These are phyloP conservation scores for Globisporangium paroecandrum DNA, from an alignment of 352 stramenopile species.

Conservation along the genomic window DNA sequence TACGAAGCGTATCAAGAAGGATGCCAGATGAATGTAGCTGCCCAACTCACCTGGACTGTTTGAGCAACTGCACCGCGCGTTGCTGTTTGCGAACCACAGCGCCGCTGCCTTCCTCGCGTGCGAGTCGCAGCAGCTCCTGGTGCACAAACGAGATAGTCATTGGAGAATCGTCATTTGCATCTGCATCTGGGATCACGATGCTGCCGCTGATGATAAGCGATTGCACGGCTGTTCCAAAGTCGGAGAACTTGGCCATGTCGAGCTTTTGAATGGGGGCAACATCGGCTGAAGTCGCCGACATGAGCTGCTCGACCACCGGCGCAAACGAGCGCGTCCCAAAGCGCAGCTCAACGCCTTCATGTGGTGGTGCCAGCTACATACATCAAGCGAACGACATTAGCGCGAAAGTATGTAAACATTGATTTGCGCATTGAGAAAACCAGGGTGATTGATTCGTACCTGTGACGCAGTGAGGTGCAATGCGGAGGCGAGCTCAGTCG, in stretches of 20 bases:
- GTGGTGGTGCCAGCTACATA: conserved; percentile 55
- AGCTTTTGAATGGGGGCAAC: conserved; percentile 10
- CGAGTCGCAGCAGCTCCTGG: conserved; percentile 50
- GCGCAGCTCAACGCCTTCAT: conserved; percentile 71
- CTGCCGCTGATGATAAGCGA: conserved; percentile 36
- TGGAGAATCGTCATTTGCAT: neutral
- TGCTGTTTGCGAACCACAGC: conserved; percentile 61
- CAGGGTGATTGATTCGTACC: conserved; percentile 13
- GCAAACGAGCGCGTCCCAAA: conserved; percentile 67
- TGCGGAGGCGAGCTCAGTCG: conserved; percentile 39
- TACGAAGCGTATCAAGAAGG: too few species aligned
- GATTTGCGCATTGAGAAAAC: neutral
- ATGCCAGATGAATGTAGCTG: neutral
- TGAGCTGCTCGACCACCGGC: conserved; percentile 45
- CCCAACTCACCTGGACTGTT: conserved; percentile 36
- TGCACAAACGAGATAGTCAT: conserved; percentile 53
- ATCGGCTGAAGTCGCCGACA: conserved; percentile 34
- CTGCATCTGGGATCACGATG: conserved; percentile 21
- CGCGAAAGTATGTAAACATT: neutral
- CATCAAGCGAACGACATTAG: neutral
- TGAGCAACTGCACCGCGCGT: conserved; percentile 48
- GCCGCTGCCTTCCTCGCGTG: conserved; percentile 51
- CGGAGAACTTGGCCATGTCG: conserved; percentile 25
- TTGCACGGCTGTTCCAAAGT: conserved; percentile 53
- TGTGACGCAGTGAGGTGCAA: conserved; percentile 69